These are phyloP conservation scores for Leucogyrophana mollusca DNA, from an alignment of 768 basidiomycete genomes.

Conservation along the genomic window DNA sequence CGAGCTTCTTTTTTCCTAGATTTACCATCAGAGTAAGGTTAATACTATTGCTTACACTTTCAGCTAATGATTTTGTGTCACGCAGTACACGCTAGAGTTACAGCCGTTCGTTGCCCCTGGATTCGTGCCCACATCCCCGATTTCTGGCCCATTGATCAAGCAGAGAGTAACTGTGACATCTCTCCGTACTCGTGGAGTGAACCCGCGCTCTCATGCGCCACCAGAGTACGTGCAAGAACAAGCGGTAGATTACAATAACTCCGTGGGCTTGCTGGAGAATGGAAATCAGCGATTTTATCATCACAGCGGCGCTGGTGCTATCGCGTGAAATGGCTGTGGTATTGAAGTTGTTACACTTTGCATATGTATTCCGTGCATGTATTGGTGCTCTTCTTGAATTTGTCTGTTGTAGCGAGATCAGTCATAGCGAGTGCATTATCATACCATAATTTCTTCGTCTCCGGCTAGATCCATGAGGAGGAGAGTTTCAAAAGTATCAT, in stretches of 20 bases:
- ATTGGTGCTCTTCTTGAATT: background rate
- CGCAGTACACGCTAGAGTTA: slow-evolving; percentile 45
- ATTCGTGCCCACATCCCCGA: slow-evolving; percentile 29
- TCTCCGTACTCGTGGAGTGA: slow-evolving; percentile 37
- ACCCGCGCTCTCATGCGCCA: slow-evolving; percentile 46
- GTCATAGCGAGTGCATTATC: no score
- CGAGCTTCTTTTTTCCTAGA: slow-evolving; percentile 40
- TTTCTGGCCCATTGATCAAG: slow-evolving; percentile 32
- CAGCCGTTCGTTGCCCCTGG: slow-evolving; percentile 42
- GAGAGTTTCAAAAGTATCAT: slow-evolving; percentile 73
- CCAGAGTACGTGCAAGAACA: slow-evolving; percentile 47
- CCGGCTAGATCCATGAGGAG: slow-evolving; percentile 40
- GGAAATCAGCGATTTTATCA: slow-evolving; percentile 51
- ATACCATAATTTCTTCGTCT: background rate
- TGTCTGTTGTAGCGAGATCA: background rate
- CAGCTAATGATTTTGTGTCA: background rate
- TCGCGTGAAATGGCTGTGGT: no score
- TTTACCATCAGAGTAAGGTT: slow-evolving; percentile 46
- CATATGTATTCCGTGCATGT: background rate
- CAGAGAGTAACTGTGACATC: slow-evolving; percentile 40
- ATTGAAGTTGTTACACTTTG: no score
- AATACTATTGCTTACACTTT: background rate
- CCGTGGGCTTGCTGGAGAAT: slow-evolving; percentile 52
- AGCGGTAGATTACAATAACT: slow-evolving; percentile 48
- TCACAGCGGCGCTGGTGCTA: slow-evolving; percentile 10